Base-by-base conservation (phyloP, 306 rosid genomes). In the Spatholobus suberectus region DNA sequence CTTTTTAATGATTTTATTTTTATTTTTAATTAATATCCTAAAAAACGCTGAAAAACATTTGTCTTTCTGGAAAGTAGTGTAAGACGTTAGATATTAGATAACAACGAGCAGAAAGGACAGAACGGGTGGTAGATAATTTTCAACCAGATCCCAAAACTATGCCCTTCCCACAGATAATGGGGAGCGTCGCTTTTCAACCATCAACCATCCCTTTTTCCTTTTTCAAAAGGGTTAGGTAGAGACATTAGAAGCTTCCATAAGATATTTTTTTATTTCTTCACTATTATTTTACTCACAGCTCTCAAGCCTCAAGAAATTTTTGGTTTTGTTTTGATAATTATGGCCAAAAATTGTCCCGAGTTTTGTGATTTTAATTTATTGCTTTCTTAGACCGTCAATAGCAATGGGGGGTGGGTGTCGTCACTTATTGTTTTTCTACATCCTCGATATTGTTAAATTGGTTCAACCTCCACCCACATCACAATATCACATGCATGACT, bases 201-300 rank as follows among this genome's bases (percentile, higher is more conserved):
- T 87, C 83, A 81, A 58, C 77, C 82, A 63, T 29, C 15, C 18
- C 27, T 29, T 75, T 78, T 61, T 75, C 38, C 77, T 61, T 84
- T 87, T 87, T 84, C 86, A 84, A 87, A 78, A 76, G 88, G 78
- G 90, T 81, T 87, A 84, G 90, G 90, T 87, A 81, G 88, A 85
- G 58, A 78, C 73, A 81, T 73, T 87, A 82, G 90, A 87, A 87
- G 77, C 88, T 87, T 87, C 90, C 85, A 81, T 55, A 2, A 74
- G 79, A 81, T 75, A 68, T 78, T 83, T 71, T 63, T 70, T 57
- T n/a, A 47, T 59, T 77, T 21, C 37, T 5, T 35, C 17, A 10
- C 26, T 9, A 23, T 70, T 78, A 77, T 59, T 84, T 66, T 66
- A 57, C 26, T 29, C 5, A 47, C 44, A 43, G 3, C 6, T 78